A percentile compares a stretch with the other conserved stretches of the same genome.
These are phyloP conservation scores for Gossypium stocksii DNA, from an alignment of 345 rosid species.

Conservation along the genomic window DNA sequence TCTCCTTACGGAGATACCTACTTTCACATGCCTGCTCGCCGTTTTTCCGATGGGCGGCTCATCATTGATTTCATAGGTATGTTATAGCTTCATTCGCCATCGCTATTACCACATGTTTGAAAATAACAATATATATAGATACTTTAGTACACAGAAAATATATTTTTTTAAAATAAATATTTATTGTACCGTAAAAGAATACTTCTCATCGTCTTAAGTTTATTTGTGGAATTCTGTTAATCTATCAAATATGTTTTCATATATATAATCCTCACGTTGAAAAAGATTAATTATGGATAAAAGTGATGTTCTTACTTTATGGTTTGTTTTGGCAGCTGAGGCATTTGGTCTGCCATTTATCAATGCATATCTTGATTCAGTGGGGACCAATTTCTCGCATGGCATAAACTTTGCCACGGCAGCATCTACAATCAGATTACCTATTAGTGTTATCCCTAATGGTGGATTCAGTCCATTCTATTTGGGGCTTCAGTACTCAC, in stretches of 20 bases:
- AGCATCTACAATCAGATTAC: slow-evolving; percentile 24
- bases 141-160: too few relatives aligned
- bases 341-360: slow-evolving; percentile 28
- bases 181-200: too few relatives aligned
- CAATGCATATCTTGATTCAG: slow-evolving; percentile 33
- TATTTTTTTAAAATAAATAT: too few relatives aligned
- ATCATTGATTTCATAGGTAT: slow-evolving; percentile 51
- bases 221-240: too few relatives aligned
- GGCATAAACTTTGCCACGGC: slow-evolving; percentile 41
- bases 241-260: too few relatives aligned
- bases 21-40: slow-evolving; percentile 40
- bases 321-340: slow-evolving; percentile 16
- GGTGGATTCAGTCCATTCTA: slow-evolving; percentile 39
- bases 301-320: not conserved
- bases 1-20: slow-evolving; percentile 39
- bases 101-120: not conserved
- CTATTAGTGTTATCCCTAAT: slow-evolving; percentile 18
- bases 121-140: too few relatives aligned
- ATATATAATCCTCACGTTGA: too few relatives aligned
- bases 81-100: not conserved
- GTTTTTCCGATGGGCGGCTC: slow-evolving; percentile 49
- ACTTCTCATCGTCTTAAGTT: too few relatives aligned
- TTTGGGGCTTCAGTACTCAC: slow-evolving; percentile 39
- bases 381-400: slow-evolving; percentile 28
- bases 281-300: too few relatives aligned